Evolutionary conservation across 23 red algal genomes (phyloP), one percentile per base, ranked within the genome.

Genomic region (Gracilaria domingensis): DNA sequence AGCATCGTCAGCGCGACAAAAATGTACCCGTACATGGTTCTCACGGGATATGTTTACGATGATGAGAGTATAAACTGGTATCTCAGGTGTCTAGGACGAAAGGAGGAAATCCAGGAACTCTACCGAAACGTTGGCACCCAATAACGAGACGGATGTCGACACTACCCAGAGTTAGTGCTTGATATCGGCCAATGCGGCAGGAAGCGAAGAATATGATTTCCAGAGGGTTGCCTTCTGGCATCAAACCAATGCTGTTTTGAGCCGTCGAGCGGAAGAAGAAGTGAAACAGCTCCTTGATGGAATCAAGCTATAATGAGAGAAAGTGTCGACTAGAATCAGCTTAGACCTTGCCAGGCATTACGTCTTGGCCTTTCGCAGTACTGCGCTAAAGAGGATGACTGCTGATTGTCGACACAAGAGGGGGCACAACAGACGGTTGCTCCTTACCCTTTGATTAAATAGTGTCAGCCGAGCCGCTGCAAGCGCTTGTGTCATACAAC

Each of bases 1-100:
- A 74, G 54, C 5, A 80, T 48, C 33, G 33, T 40, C 34, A 95
- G 74, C 23, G 42, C 83, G 24, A 24, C 23, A 72, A 95, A 95
- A 32, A 95, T 70, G n/a, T 79, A 72, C 21, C 32, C 60, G 75
- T 95, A 95, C 92, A 95, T 95, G 47, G 26, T 88, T 81, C 37
- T 20, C 18, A 8, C 14, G 30, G 11, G 64, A 36, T 69, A 37
- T 37, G 18, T 16, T 18, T 16, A 18, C 59, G 25, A n/a, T 64
- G 8, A 32, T 69, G 16, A 32, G 30, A 28, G 64, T 32, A 37
- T 14, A 0, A 69, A 18, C 18, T 18, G 59, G 24, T 29, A 11
- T 24, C 26, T 62, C 21, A 4, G 18, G 29, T 11, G 12, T 13
- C 16, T 20, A 0, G 64, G 64, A 36, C 16, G 64, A 69, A 12